A percentile compares a stretch with the other conserved stretches of the same genome.
phyloP scores from a whole-genome alignment of 2,329 filamentous ascomycete genomes.

The Cladosporium sphaerospermum region DNA sequence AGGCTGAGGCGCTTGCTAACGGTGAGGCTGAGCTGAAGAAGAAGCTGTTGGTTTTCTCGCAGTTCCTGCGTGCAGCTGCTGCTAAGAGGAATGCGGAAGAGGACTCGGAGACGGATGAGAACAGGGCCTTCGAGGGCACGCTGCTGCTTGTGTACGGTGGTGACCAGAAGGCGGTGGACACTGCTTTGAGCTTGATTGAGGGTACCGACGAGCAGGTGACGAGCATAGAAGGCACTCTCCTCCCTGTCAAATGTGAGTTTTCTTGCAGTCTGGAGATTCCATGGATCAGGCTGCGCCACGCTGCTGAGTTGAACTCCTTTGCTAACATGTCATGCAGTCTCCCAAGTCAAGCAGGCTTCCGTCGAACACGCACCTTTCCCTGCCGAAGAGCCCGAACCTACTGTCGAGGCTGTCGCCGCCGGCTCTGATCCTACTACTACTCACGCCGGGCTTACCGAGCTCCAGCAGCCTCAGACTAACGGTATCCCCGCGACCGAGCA shows the following conservation, averaged over 20 bases:
- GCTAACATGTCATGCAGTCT: constrained; percentile 22
- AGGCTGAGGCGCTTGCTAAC: constrained; percentile 46
- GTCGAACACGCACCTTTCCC: constrained; percentile 49
- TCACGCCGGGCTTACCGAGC: constrained; percentile 62
- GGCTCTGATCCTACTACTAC: constrained; percentile 61
- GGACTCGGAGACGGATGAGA: constrained; percentile 62
- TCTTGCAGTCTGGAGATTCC: background rate
- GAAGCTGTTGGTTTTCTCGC: constrained; percentile 64
- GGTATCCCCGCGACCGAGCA: constrained; percentile 21
- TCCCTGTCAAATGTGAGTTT: constrained; percentile 65
- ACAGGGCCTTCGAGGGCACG: constrained; percentile 73
- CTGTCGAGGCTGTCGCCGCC: constrained; percentile 33
- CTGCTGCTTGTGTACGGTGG: constrained; percentile 73
- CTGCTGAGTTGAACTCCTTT: background rate
- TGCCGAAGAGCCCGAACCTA: constrained; percentile 44
- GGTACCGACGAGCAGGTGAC: constrained; percentile 61
- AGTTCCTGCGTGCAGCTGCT: constrained; percentile 74
- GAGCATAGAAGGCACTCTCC: constrained; percentile 58
- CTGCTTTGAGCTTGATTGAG: constrained; percentile 71
- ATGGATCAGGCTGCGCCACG: background rate
- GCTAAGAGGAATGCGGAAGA: constrained; percentile 66
- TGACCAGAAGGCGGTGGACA: constrained; percentile 65
- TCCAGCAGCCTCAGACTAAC: constrained; percentile 42
- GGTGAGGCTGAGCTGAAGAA: constrained; percentile 48
- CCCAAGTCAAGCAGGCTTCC: constrained; percentile 35